Evolutionary conservation across 495 filamentous ascomycete genomes (phyloP).

Genomic region (Talaromyces proteolyticus): DNA sequence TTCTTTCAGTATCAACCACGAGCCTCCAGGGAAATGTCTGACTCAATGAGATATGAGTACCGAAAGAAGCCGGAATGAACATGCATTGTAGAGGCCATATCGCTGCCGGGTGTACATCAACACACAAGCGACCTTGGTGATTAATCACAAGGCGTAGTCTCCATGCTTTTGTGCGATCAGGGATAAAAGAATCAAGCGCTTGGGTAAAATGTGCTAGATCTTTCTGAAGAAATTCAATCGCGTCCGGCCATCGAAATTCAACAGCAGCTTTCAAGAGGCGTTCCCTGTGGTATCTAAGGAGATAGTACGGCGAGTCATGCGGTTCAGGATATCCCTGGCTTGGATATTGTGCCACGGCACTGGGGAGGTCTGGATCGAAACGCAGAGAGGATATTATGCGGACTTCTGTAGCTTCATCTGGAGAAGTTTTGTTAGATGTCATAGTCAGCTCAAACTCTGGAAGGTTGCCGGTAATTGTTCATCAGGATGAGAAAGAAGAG

Average conservation of each 20-base stretch:
- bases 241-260: conserved; percentile 56
- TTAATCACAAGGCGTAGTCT: conserved; percentile 51
- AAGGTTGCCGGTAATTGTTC: too few species aligned
- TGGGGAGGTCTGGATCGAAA: conserved; percentile 62
- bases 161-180: conserved; percentile 30
- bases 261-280: conserved; percentile 70
- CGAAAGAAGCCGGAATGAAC: conserved; percentile 36
- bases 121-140: conserved; percentile 36
- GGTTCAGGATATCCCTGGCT: conserved; percentile 35
- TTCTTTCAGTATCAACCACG: conserved; percentile 48
- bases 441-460: not conserved
- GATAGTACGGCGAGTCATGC: conserved; percentile 67
- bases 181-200: conserved; percentile 29
- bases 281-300: conserved; percentile 75
- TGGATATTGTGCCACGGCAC: conserved; percentile 23
- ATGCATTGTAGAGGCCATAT: conserved; percentile 44
- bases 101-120: conserved; percentile 44
- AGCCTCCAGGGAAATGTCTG: conserved; percentile 31
- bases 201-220: conserved; percentile 18
- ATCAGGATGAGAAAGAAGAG: too few species aligned
- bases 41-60: not conserved
- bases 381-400: conserved; percentile 67
- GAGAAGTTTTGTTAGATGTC: not conserved
- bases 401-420: conserved; percentile 24
- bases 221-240: conserved; percentile 22